These are phyloP conservation scores for Eimeria necatrix DNA, from an alignment of 169 alveolate species.

Conservation along the genomic window DNA sequence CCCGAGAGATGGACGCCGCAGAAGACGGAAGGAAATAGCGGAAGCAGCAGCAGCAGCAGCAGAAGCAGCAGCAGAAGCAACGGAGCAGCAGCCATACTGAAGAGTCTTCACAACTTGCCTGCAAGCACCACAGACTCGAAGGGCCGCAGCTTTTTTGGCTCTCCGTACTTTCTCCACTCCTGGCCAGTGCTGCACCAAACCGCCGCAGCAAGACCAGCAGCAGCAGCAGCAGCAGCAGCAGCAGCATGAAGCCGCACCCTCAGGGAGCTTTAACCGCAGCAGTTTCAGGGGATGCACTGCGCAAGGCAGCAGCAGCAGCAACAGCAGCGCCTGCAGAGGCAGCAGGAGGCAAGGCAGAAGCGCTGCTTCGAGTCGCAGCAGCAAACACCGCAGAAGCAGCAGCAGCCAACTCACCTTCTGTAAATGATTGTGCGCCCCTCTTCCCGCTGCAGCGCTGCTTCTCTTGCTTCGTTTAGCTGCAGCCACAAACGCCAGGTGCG, in stretches of 20 bases:
- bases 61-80: neutral
- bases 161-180: conserved; percentile 89
- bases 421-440: conserved; percentile 87
- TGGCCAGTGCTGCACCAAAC: conserved; percentile 82
- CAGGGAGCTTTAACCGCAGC: neutral
- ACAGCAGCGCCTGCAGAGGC: neutral
- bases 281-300: no score
- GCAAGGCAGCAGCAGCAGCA: neutral
- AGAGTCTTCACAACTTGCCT: conserved; percentile 45
- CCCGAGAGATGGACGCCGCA: neutral
- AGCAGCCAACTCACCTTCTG: conserved; percentile 69
- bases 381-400: conserved; percentile 5
- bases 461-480: conserved; percentile 80
- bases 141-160: conserved; percentile 87
- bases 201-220: neutral
- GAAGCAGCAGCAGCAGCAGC: neutral
- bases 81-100: neutral
- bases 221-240: conserved; percentile 28
- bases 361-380: neutral
- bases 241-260: neutral
- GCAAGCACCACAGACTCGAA: conserved; percentile 85
- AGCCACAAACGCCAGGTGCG: neutral
- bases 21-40: neutral
- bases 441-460: conserved; percentile 80
- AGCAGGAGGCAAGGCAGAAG: neutral